A percentile compares a stretch with the other conserved stretches of the same genome.
Conservation (phyloP, 805 yeast species). For the Jamesozyma hellenica region DNA sequence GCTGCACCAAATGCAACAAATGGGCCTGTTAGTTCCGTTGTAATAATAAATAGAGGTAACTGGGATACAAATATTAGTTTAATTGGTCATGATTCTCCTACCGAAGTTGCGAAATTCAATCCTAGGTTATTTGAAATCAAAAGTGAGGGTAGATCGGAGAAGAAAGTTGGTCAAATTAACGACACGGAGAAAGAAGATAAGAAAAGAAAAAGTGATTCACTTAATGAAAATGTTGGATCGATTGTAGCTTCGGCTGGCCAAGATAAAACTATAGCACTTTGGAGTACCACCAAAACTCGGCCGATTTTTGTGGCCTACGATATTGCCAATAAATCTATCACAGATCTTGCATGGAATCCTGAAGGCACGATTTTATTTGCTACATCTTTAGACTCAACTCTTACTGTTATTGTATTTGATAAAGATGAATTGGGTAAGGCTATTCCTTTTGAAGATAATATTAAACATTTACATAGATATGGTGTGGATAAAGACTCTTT, state of each 20-base stretch:
- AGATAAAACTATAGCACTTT: constrained; percentile 75
- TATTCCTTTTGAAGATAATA: constrained; percentile 57
- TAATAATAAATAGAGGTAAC: constrained; percentile 61
- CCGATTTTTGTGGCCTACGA: constrained; percentile 78
- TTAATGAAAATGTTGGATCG: constrained; percentile 36
- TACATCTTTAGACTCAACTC: constrained; percentile 77
- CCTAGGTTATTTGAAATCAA: constrained; percentile 48
- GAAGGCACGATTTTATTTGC: constrained; percentile 65
- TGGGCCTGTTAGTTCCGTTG: constrained; percentile 70
- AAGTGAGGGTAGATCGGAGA: background rate
- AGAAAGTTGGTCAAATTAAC: background rate
- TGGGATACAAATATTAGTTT: constrained; percentile 71
- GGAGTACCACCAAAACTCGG: constrained; percentile 70
- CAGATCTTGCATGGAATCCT: constrained; percentile 85
- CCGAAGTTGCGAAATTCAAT: constrained; percentile 68
- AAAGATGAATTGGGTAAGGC: constrained; percentile 50
- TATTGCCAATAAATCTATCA: constrained; percentile 63
- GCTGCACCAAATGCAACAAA: constrained; percentile 82
- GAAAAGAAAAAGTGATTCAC: constrained; percentile 4
- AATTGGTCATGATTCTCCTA: constrained; percentile 78
- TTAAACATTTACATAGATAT: constrained; percentile 62
- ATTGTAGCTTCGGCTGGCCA: constrained; percentile 95
- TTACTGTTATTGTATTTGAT: constrained; percentile 58
- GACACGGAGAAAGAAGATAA: constrained; percentile 13
- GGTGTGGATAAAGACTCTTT: constrained; percentile 82